A percentile compares a stretch with the other conserved stretches of the same genome.
These are phyloP conservation scores for Eucalyptus curtisii DNA, from an alignment of 345 rosid genomes.

Conservation along the genomic window DNA sequence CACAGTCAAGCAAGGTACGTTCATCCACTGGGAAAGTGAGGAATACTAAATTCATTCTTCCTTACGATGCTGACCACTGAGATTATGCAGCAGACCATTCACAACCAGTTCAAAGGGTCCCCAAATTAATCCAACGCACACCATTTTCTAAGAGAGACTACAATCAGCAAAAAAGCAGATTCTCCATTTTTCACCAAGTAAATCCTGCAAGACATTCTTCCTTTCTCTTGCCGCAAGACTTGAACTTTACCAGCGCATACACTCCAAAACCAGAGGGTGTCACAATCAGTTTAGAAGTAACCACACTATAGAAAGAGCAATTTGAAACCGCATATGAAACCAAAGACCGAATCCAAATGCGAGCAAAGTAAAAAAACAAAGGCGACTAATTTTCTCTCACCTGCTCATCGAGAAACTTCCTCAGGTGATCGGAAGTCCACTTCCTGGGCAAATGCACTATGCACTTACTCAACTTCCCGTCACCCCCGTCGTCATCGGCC, in stretches of 20 bases:
- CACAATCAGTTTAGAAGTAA: neutral
- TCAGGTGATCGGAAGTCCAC: slow-evolving; percentile 54
- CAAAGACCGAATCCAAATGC: neutral
- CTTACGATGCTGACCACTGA: neutral
- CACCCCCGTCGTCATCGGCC: slow-evolving; percentile 6
- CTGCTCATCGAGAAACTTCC: slow-evolving; percentile 48
- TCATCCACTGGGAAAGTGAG: neutral
- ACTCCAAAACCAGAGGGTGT: neutral
- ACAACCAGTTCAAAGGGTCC: neutral
- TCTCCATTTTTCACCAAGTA: neutral
- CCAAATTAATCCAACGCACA: neutral
- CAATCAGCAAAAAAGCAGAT: neutral
- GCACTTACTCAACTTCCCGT: slow-evolving; percentile 55
- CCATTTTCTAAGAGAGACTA: neutral
- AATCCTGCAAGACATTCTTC: neutral
- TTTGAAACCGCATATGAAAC: neutral
- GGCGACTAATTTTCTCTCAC: slow-evolving; percentile 13
- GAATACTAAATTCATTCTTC: neutral
- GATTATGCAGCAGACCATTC: neutral
- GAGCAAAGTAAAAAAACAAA: neutral
- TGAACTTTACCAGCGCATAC: neutral
- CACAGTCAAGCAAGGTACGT: neutral
- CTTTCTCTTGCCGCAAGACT: neutral
- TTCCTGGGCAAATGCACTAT: slow-evolving; percentile 62
- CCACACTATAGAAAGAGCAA: neutral